Conservation (phyloP, 176 grass and related monocot genomes). For the Carex littledalei region DNA sequence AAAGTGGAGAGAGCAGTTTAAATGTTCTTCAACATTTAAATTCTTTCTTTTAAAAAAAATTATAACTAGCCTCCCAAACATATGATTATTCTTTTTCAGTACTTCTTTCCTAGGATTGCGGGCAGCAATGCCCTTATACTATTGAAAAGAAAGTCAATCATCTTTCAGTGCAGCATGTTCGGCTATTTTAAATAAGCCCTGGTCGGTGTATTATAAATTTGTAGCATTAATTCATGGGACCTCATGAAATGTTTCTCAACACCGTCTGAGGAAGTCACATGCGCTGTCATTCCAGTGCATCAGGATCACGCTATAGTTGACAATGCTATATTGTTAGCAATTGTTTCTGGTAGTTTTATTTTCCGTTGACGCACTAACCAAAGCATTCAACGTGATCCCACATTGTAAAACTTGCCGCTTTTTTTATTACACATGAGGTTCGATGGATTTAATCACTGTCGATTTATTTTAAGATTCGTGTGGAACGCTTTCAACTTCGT, state of each 20-base stretch:
- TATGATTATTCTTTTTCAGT: neutral
- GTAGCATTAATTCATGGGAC: neutral
- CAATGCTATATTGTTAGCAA: neutral
- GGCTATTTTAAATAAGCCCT: neutral
- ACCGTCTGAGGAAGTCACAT: neutral
- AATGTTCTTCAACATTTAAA: neutral
- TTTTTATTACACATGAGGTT: too few relatives aligned
- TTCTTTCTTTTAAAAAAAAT: neutral
- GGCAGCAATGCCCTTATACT: neutral
- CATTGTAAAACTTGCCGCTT: neutral
- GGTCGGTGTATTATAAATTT: conserved; percentile 3
- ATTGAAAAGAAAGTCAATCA: neutral
- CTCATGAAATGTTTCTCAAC: neutral
- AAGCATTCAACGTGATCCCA: neutral
- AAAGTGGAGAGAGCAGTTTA: neutral
- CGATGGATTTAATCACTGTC: too few relatives aligned
- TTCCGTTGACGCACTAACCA: neutral
- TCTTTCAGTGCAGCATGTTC: neutral
- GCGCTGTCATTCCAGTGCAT: neutral
- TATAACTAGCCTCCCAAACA: neutral
- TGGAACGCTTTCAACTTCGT: too few relatives aligned
- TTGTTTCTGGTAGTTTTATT: neutral
- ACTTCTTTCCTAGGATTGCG: neutral
- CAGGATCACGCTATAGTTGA: neutral
- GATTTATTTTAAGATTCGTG: too few relatives aligned